A percentile compares a stretch with the other conserved stretches of the same genome.
These are phyloP conservation scores for Jacaranda copaia DNA, from an alignment of 257 asterid genomes.

Conservation along the genomic window DNA sequence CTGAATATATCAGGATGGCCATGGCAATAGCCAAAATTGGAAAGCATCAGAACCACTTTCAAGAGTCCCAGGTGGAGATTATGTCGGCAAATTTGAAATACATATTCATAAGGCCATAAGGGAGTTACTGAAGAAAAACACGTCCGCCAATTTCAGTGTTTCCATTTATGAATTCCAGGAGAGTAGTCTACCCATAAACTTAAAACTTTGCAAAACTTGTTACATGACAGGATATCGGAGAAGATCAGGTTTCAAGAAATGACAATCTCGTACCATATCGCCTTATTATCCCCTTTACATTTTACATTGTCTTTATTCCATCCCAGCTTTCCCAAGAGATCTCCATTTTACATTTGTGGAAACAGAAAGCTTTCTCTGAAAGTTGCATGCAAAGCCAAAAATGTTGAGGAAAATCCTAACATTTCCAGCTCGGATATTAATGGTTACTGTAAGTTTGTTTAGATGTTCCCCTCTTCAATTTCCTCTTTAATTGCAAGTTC, in stretches of 20 bases:
- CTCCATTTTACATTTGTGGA: not conserved
- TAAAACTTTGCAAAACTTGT: not conserved
- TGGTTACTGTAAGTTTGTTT: not conserved
- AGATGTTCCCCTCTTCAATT: not conserved
- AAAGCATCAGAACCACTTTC: too few relatives aligned
- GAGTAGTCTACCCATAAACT: not conserved
- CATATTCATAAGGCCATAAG: too few relatives aligned
- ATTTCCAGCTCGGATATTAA: not conserved
- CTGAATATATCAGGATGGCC: too few relatives aligned
- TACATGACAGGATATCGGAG: not conserved
- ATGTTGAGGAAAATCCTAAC: not conserved
- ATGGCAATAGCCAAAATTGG: too few relatives aligned
- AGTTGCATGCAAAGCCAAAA: slow-evolving; percentile 7
- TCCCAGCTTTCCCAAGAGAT: slow-evolving; percentile 2
- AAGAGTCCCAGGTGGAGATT: too few relatives aligned
- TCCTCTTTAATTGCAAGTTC: not conserved
- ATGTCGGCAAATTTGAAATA: too few relatives aligned
- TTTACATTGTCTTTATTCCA: slow-evolving; percentile 16
- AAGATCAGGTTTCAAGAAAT: not conserved
- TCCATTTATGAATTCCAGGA: not conserved
- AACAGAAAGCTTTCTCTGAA: slow-evolving; percentile 1
- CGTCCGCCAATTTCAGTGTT: too few relatives aligned
- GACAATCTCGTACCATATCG: not conserved
- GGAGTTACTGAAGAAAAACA: too few relatives aligned
- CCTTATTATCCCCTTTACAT: not conserved